Evolutionary conservation across 768 basidiomycete genomes (phyloP).

Genomic region (Russula foetens): DNA sequence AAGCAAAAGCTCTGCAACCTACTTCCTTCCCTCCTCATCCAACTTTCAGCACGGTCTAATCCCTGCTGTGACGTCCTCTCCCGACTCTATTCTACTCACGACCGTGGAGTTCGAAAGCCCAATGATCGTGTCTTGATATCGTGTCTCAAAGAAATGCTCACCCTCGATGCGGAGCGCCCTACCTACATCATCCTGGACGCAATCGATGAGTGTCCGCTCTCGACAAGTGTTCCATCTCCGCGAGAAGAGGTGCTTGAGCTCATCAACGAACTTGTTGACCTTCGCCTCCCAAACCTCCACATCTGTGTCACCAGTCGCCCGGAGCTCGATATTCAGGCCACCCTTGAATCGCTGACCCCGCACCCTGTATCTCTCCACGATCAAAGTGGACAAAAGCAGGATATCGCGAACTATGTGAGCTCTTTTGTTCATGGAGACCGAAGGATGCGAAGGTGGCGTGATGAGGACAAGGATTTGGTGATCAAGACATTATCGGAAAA

Average conservation of each 20-base stretch:
- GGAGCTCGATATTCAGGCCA: neutral
- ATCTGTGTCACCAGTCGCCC: slow-evolving; percentile 7
- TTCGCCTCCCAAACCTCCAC: neutral
- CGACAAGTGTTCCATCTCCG: neutral
- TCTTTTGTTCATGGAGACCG: neutral
- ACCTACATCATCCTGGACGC: slow-evolving; percentile 6
- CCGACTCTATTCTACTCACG: neutral
- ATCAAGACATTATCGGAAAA: neutral
- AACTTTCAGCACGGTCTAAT: neutral
- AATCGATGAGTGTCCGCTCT: slow-evolving; percentile 3
- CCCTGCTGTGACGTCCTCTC: neutral
- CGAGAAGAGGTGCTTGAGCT: neutral
- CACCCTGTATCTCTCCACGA: neutral
- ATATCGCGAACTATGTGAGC: neutral
- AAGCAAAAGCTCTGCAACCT: neutral
- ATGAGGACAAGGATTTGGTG: neutral
- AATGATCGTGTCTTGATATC: neutral
- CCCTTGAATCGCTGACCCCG: neutral
- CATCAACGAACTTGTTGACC: neutral
- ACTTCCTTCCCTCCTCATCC: slow-evolving; percentile 1
- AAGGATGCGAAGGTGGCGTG: neutral
- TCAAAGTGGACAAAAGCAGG: neutral
- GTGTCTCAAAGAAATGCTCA: slow-evolving; percentile 6
- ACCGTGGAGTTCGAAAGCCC: neutral
- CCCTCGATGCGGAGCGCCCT: neutral